Evolutionary conservation across 140 eudicot genomes (phyloP).

Genomic region (Flaveria floridana): DNA sequence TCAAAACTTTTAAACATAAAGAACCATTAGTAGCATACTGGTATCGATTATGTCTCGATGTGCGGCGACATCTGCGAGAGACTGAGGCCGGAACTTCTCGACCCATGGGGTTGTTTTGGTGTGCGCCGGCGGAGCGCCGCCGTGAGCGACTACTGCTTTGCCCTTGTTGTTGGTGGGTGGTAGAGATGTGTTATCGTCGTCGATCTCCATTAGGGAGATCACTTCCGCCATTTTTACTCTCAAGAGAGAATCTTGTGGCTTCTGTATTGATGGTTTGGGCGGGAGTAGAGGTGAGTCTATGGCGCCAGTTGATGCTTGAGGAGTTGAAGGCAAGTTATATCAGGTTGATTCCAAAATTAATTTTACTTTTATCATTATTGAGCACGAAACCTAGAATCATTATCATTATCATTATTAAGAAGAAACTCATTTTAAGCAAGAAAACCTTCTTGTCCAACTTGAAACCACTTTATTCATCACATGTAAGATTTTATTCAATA

Average conservation of each 20-base stretch:
- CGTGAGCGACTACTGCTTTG: constrained; percentile 47
- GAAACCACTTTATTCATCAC: too few relatives aligned
- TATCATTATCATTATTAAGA: too few relatives aligned
- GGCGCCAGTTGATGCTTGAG: constrained; percentile 29
- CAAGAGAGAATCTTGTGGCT: constrained; percentile 1
- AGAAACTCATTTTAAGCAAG: too few relatives aligned
- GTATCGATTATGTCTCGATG: constrained; percentile 95
- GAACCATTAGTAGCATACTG: constrained; percentile 38
- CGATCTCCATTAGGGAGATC: constrained; percentile 68
- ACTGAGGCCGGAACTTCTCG: constrained; percentile 92
- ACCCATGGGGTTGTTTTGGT: constrained; percentile 89
- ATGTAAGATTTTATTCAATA: too few relatives aligned
- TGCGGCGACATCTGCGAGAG: constrained; percentile 97
- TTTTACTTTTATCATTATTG: too few relatives aligned
- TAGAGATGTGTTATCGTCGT: constrained; percentile 40
- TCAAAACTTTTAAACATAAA: background rate
- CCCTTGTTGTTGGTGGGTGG: constrained; percentile 43
- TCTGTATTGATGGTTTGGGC: constrained; percentile 30
- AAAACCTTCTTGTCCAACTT: too few relatives aligned
- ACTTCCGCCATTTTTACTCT: constrained; percentile 52
- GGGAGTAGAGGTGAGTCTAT: constrained; percentile 31
- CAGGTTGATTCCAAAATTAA: background rate
- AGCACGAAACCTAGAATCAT: too few relatives aligned
- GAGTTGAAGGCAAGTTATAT: background rate
- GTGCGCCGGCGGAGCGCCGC: constrained; percentile 42